These are phyloP conservation scores for Diaporthe destruens DNA, from an alignment of 2,329 filamentous ascomycete genomes.

Conservation along the genomic window DNA sequence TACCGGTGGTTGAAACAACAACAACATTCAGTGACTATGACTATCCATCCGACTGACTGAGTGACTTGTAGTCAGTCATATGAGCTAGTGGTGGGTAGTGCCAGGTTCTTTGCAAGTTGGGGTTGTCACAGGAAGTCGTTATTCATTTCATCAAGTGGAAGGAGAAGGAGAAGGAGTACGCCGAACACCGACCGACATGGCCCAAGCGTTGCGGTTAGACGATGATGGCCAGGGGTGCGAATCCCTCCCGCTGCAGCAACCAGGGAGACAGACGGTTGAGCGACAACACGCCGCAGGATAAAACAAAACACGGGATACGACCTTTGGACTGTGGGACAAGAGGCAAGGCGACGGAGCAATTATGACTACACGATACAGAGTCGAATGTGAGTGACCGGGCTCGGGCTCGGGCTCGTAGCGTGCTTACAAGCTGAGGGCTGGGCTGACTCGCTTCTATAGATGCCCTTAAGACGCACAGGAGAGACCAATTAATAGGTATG, in stretches of 20 bases:
- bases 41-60: neutral
- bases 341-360: slow-evolving; percentile 15
- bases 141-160: neutral
- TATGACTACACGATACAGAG: slow-evolving; percentile 76
- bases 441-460: slow-evolving; percentile 55
- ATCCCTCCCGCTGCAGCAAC: neutral
- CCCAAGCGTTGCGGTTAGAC: slow-evolving; percentile 34
- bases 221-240: slow-evolving; percentile 5
- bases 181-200: slow-evolving; percentile 33
- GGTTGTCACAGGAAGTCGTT: neutral
- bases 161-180: neutral
- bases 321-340: neutral
- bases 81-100: too few species aligned
- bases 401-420: too few species aligned
- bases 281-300: neutral
- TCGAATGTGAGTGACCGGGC: slow-evolving; percentile 73
- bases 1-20: too few species aligned
- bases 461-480: slow-evolving; percentile 83
- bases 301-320: neutral
- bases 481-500: slow-evolving; percentile 88
- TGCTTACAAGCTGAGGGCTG: neutral
- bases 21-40: too few species aligned
- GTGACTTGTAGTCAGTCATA: neutral
- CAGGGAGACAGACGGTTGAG: neutral
- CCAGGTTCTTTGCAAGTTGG: too few species aligned